These are phyloP conservation scores for Kazachstania sp. DNA, from an alignment of 1,139 yeast species.

Conservation along the genomic window DNA sequence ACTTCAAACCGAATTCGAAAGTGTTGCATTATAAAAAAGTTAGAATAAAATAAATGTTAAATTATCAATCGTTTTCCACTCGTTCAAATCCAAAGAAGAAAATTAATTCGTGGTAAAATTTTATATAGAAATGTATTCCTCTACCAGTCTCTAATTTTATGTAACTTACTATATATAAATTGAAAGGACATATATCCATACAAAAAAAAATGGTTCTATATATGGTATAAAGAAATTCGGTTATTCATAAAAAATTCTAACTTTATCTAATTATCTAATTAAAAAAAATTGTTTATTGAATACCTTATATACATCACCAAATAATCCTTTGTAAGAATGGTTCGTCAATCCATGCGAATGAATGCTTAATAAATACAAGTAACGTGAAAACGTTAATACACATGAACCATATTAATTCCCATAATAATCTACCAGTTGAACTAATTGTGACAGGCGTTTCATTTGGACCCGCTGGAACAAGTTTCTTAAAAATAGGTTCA, in stretches of 20 bases:
- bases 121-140: no score
- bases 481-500: slow-evolving; percentile 29
- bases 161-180: no score
- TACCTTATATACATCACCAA: slow-evolving; percentile 45
- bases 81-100: not conserved
- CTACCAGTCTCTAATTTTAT: no score
- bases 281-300: no score
- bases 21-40: slow-evolving; percentile 21
- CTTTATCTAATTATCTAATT: no score
- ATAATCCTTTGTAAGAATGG: slow-evolving; percentile 66
- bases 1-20: slow-evolving; percentile 23
- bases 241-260: no score
- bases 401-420: slow-evolving; percentile 58
- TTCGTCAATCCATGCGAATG: slow-evolving; percentile 64
- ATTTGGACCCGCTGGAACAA: slow-evolving; percentile 13
- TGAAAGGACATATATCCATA: no score
- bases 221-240: no score
- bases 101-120: no score
- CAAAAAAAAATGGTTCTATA: no score
- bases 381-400: slow-evolving; percentile 46
- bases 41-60: not conserved
- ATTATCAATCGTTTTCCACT: not conserved
- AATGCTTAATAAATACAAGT: slow-evolving; percentile 47
- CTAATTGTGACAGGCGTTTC: slow-evolving; percentile 18
- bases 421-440: slow-evolving; percentile 34